Percentiles rank a stretch among this genome's conserved stretches.
phyloP scores from a whole-genome alignment of 2,329 filamentous ascomycete species.

The Aschersonia sp. region DNA sequence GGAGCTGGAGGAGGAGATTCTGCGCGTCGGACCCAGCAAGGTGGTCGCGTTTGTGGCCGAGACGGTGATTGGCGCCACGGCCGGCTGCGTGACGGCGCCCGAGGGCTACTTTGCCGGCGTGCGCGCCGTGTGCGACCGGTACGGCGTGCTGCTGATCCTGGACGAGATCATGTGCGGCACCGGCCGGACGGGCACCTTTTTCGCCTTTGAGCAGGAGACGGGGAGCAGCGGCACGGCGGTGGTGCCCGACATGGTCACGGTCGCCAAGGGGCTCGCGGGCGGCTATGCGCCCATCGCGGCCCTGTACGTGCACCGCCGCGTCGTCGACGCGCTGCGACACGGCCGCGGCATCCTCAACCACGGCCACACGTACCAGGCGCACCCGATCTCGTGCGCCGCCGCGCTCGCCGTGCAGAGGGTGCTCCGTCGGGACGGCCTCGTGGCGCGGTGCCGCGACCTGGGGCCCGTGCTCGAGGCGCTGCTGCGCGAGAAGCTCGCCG shows the following conservation, averaged over 20 bases:
- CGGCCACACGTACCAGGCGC: constrained; percentile 13
- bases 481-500: constrained; percentile 25
- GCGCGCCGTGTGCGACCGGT: constrained; percentile 35
- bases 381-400: constrained; percentile 10
- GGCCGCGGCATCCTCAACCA: constrained; percentile 6
- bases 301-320: constrained; percentile 2
- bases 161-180: constrained; percentile 57
- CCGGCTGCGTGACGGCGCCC: constrained; percentile 35
- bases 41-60: constrained; percentile 36
- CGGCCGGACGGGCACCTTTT: constrained; percentile 44
- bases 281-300: constrained; percentile 32
- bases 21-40: constrained; percentile 26
- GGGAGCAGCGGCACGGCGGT: constrained; percentile 12
- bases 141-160: constrained; percentile 40
- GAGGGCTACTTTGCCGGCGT: constrained; percentile 40
- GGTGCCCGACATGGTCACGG: constrained; percentile 46
- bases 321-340: constrained; percentile 1
- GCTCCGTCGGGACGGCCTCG: constrained; percentile 38
- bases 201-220: constrained; percentile 46
- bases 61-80: constrained; percentile 30
- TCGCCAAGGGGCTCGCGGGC: constrained; percentile 52
- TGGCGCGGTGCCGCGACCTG: constrained; percentile 41
- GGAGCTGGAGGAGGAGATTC: constrained; percentile 33
- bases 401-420: constrained; percentile 23
- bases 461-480: constrained; percentile 31